Percentiles rank a stretch among this genome's conserved stretches.
Conservation (phyloP, 2,329 filamentous ascomycete species). For the Cladobotryum mycophilum region DNA sequence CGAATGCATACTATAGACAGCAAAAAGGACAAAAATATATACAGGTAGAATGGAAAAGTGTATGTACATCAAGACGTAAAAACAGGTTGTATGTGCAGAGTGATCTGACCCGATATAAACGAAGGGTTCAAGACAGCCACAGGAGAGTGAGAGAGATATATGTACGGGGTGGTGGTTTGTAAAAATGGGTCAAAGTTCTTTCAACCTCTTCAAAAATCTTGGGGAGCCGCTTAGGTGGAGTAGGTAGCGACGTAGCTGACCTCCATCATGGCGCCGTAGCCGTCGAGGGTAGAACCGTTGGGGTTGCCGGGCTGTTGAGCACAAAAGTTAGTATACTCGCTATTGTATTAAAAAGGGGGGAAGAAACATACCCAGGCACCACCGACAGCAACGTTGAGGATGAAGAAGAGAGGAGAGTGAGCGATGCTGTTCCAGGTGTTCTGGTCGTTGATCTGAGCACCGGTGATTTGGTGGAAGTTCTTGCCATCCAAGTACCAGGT, state of each 20-base stretch:
- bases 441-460: slow-evolving; percentile 37
- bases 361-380: slow-evolving; percentile 42
- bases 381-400: slow-evolving; percentile 51
- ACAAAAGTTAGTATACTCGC: slow-evolving; percentile 8
- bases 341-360: background rate
- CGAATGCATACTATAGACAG: too few species aligned
- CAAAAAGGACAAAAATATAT: too few species aligned
- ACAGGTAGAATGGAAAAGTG: too few species aligned
- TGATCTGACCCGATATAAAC: too few species aligned
- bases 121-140: background rate
- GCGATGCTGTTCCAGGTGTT: slow-evolving; percentile 44
- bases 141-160: background rate
- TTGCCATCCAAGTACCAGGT: slow-evolving; percentile 43
- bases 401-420: slow-evolving; percentile 44
- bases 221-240: slow-evolving; percentile 6
- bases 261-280: slow-evolving; percentile 45
- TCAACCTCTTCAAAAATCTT: background rate
- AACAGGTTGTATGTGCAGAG: too few species aligned
- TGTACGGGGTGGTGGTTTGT: background rate
- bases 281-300: slow-evolving; percentile 38
- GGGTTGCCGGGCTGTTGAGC: slow-evolving; percentile 40
- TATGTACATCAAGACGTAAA: too few species aligned
- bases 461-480: slow-evolving; percentile 38
- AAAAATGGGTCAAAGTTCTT: background rate
- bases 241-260: slow-evolving; percentile 45